Evolutionary conservation across 83 land plant species (phyloP).

Genomic region (Diphasiastrum complanatum): DNA sequence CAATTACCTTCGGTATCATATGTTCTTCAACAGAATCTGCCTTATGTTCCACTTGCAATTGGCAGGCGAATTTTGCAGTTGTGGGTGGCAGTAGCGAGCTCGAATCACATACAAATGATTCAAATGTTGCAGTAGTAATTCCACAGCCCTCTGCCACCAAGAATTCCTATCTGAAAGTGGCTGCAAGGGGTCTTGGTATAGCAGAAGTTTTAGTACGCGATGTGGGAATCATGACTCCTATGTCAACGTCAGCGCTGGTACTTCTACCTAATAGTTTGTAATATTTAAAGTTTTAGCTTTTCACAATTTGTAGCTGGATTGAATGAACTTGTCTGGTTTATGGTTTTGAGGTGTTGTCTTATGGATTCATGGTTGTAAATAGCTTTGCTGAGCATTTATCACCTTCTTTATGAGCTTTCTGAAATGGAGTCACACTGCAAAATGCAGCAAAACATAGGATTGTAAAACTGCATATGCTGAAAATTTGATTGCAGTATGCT

Average conservation of each 20-base stretch:
- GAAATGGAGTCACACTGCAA: too few species aligned
- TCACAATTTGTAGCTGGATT: too few species aligned
- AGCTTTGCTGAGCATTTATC: too few species aligned
- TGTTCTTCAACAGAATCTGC: neutral
- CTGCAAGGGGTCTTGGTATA: conserved; percentile 30
- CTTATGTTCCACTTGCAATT: neutral
- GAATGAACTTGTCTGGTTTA: too few species aligned
- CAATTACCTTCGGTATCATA: too few species aligned
- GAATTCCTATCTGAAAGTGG: conserved; percentile 17
- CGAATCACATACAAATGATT: conserved; percentile 26
- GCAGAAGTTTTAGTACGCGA: conserved; percentile 30
- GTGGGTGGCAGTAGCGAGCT: conserved; percentile 36
- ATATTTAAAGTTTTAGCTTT: too few species aligned
- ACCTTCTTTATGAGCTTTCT: too few species aligned
- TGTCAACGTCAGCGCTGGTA: conserved; percentile 28
- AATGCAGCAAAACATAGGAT: too few species aligned
- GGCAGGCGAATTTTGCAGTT: conserved; percentile 29
- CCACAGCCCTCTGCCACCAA: conserved; percentile 16
- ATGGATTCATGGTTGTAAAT: too few species aligned
- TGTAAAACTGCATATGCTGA: too few species aligned
- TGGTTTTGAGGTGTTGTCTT: too few species aligned
- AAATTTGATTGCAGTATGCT: too few species aligned
- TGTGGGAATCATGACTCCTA: conserved; percentile 32
- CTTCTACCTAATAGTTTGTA: neutral
- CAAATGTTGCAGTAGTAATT: conserved; percentile 27